Evolutionary conservation across 345 rosid genomes (phyloP), one percentile per base, ranked within the genome.

Genomic region (Triadica sebifera): DNA sequence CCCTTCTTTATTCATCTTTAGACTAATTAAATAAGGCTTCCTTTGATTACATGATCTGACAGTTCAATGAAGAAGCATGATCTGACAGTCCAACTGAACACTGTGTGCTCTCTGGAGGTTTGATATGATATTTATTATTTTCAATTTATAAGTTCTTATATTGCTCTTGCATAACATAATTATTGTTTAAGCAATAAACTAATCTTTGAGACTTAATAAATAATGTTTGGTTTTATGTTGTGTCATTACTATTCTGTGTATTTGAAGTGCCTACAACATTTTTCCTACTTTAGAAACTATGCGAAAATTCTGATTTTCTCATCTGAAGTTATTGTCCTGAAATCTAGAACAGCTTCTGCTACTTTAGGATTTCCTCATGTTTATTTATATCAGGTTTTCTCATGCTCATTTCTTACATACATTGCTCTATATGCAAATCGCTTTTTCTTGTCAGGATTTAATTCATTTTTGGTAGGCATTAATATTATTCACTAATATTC

Each of bases 91-190:
- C 84, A 67, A 82, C 83, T 24, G 89, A 86, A 50, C 87, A 90
- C 41, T 85, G 81, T 73, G 89, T 87, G 61, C 90, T 87, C 62
- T 89, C 93, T 77, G 90, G 93, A 83, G 93, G 90, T 89, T 67
- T 51, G 79, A 25, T 38, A 6, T 60, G 20, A 59, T 6, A 15
- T 60, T 34, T 61, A 39, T 20, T 5, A 29, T 45, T 71, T 60
- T 59, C 20, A 0, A 43, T 20, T 57, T 9, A 39, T 9, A 22
- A 15, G 16, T 43, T 57, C 59, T 25, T 34, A 5, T 24, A 60
- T n/a, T 47, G 15, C 25, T 57, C 56, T 59, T 43, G 65, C 55
- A 17, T 60, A 24, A 38, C 4, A 34, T 39, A 55, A 37, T 39
- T 56, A 2, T 51, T 51, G 22, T 17, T 37, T 53, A 9, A 55